phyloP scores from a whole-genome alignment of 2,329 filamentous ascomycete species.

The Pyrenophora graminea region DNA sequence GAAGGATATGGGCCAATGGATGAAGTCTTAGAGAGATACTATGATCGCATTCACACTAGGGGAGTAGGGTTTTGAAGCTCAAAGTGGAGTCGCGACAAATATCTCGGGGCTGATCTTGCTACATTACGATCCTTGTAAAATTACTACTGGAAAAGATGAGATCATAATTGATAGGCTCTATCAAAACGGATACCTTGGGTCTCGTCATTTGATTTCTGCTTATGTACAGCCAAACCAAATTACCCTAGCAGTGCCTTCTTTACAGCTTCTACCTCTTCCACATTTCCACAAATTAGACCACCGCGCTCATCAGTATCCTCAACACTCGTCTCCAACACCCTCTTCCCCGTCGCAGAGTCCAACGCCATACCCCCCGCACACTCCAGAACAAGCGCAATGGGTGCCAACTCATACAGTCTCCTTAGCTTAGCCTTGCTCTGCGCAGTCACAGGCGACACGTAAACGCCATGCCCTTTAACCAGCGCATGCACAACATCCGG shows the following conservation, averaged over 20 bases:
- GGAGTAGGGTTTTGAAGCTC: too few relatives aligned
- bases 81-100: too few relatives aligned
- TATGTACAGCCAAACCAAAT: background rate
- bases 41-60: too few relatives aligned
- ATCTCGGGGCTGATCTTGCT: too few relatives aligned
- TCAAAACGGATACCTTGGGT: too few relatives aligned
- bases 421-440: constrained; percentile 61
- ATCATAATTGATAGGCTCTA: too few relatives aligned
- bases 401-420: constrained; percentile 62
- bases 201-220: too few relatives aligned
- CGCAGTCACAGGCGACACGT: constrained; percentile 61
- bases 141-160: too few relatives aligned
- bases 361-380: constrained; percentile 63
- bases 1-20: too few relatives aligned
- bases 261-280: constrained; percentile 35
- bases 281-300: constrained; percentile 39
- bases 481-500: constrained; percentile 65
- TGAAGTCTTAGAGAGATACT: too few relatives aligned
- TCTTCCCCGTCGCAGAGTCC: constrained; percentile 49
- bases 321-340: constrained; percentile 27
- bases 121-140: too few relatives aligned
- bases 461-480: constrained; percentile 65
- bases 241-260: background rate
- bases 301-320: constrained; percentile 38
- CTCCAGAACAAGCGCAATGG: constrained; percentile 64